Percentiles rank a stretch among this genome's conserved stretches.
phyloP scores from a whole-genome alignment of 768 basidiomycete species.

The Lanmaoa pseudosensibilis region DNA sequence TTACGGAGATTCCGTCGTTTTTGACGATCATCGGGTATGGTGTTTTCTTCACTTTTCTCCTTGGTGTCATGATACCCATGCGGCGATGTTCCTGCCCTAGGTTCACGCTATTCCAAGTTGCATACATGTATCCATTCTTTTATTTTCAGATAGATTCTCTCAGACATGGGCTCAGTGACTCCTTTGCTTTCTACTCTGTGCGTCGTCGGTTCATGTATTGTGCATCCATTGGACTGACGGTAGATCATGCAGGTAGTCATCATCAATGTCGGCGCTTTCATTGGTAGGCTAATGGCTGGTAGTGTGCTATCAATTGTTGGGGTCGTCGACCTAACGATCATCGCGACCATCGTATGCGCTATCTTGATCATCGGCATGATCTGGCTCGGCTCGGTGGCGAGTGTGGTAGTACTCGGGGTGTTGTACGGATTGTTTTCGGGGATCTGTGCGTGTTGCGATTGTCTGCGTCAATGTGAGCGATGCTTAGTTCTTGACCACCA shows the following conservation, averaged over 20 bases:
- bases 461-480: neutral
- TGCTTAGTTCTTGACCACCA: neutral
- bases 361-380: conserved; percentile 47
- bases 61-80: neutral
- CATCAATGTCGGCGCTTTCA: conserved; percentile 48
- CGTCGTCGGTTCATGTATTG: neutral
- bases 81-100: conserved; percentile 5
- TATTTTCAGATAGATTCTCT: conserved; percentile 60
- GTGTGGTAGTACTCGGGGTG: conserved; percentile 42
- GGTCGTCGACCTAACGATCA: conserved; percentile 43
- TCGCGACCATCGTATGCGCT: conserved; percentile 34
- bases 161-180: conserved; percentile 43
- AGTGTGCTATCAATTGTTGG: conserved; percentile 42
- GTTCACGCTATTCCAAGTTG: conserved; percentile 34
- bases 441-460: conserved; percentile 31
- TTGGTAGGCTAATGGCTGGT: conserved; percentile 48
- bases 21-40: conserved; percentile 25
- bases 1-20: conserved; percentile 25
- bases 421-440: conserved; percentile 53
- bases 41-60: neutral
- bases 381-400: conserved; percentile 38
- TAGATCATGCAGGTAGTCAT: conserved; percentile 44
- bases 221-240: neutral
- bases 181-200: conserved; percentile 58
- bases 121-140: conserved; percentile 52